Conservation (phyloP, 768 basidiomycete species). For the Coprinopsis cinerea region DNA sequence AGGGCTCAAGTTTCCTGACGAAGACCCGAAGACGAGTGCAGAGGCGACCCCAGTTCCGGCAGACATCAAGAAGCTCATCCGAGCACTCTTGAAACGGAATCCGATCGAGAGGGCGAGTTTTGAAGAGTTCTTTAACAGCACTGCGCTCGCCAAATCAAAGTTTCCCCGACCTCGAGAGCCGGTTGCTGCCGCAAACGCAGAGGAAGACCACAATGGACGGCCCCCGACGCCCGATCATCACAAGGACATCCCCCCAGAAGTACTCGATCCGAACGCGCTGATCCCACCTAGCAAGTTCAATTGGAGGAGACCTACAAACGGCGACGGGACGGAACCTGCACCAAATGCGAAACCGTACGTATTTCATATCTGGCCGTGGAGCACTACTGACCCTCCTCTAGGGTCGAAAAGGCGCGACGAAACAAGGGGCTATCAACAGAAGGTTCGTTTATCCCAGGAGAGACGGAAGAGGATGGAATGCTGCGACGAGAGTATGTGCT, state of each 20-base stretch:
- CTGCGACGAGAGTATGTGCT: constrained; percentile 89
- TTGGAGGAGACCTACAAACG: constrained; percentile 41
- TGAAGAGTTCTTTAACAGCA: constrained; percentile 86
- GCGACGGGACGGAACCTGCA: constrained; percentile 1
- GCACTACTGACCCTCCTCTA: neutral
- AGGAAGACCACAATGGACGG: constrained; percentile 29
- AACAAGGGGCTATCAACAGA: constrained; percentile 43
- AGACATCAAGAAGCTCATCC: constrained; percentile 87
- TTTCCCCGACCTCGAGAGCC: constrained; percentile 54
- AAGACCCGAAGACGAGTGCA: constrained; percentile 59
- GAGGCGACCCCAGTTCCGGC: constrained; percentile 52
- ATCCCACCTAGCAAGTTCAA: constrained; percentile 80
- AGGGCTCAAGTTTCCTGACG: constrained; percentile 92
- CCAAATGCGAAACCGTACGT: too few relatives aligned
- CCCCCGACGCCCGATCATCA: constrained; percentile 65
- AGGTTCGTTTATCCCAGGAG: constrained; percentile 71
- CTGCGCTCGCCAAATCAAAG: constrained; percentile 70
- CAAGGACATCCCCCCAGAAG: constrained; percentile 70
- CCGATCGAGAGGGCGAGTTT: constrained; percentile 84
- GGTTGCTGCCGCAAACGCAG: constrained; percentile 25
- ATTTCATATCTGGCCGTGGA: too few relatives aligned
- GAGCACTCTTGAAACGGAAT: constrained; percentile 74
- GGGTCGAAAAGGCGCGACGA: neutral
- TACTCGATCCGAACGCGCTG: constrained; percentile 73
- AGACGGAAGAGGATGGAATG: constrained; percentile 78